phyloP scores from a whole-genome alignment of 2,329 filamentous ascomycete species.

The Pochonia chlamydosporia region DNA sequence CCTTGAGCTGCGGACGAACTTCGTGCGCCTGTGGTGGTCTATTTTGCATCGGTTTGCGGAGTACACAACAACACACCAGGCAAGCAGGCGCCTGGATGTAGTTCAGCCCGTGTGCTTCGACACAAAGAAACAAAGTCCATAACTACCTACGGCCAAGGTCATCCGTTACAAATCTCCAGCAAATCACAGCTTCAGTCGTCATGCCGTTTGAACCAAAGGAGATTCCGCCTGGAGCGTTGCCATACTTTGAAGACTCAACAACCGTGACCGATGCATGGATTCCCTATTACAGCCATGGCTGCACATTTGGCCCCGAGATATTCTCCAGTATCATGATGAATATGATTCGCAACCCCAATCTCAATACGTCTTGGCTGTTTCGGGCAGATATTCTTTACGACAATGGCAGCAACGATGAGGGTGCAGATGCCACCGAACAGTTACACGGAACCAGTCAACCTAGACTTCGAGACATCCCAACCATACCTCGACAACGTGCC shows the following conservation, averaged over 20 bases:
- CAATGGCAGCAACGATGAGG: conserved; percentile 14
- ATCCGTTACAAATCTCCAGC: too few species aligned
- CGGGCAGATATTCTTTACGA: conserved; percentile 65
- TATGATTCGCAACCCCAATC: conserved; percentile 71
- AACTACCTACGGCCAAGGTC: too few species aligned
- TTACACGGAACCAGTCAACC: conserved; percentile 3
- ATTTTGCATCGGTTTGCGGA: too few species aligned
- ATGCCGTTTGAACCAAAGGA: conserved; percentile 24
- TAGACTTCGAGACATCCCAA: conserved; percentile 14
- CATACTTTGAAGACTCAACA: conserved; percentile 21
- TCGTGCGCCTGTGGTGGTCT: too few species aligned
- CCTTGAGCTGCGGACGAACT: too few species aligned
- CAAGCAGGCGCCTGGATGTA: too few species aligned
- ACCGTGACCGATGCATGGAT: conserved; percentile 34
- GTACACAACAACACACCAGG: too few species aligned
- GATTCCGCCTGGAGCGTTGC: conserved; percentile 18
- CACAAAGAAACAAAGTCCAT: too few species aligned
- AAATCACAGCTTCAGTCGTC: too few species aligned
- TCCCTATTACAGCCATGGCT: conserved; percentile 49
- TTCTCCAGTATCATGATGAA: conserved; percentile 68
- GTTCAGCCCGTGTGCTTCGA: too few species aligned
- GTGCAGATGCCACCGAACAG: background rate
- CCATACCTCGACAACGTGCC: conserved; percentile 46
- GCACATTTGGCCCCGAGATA: conserved; percentile 56
- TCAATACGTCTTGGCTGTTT: conserved; percentile 73